These are phyloP conservation scores for Coniochaeta ligniaria DNA, from an alignment of 2,329 filamentous ascomycete genomes.

Conservation along the genomic window DNA sequence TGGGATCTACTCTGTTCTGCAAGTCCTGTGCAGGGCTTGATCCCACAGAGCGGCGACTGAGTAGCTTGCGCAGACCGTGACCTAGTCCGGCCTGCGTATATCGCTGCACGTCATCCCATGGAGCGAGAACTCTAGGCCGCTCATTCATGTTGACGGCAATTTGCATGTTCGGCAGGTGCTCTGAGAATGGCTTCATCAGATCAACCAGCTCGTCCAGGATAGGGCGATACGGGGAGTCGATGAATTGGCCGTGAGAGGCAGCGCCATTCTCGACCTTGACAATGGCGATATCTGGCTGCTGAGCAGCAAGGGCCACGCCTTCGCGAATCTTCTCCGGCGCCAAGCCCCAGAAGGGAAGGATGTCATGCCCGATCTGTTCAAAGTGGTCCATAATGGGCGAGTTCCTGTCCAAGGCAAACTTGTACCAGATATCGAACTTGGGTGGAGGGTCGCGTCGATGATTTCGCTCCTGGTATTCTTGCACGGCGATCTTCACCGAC, in stretches of 20 bases:
- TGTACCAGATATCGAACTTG: constrained; percentile 79
- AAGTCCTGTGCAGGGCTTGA: not conserved
- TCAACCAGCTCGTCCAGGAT: constrained; percentile 41
- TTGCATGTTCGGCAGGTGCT: constrained; percentile 75
- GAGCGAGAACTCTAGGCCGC: constrained; percentile 64
- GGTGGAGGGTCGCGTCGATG: constrained; percentile 67
- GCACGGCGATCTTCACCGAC: constrained; percentile 36
- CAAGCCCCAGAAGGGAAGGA: constrained; percentile 73
- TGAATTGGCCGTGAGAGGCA: constrained; percentile 33
- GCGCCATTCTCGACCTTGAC: constrained; percentile 59
- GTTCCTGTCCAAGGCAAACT: constrained; percentile 61
- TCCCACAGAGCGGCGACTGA: constrained; percentile 37
- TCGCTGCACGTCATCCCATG: constrained; percentile 52
- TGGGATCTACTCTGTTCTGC: not conserved
- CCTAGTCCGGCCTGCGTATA: constrained; percentile 19
- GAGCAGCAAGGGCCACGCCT: constrained; percentile 35
- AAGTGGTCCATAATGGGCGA: constrained; percentile 75
- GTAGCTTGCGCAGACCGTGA: constrained; percentile 32
- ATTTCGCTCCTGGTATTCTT: constrained; percentile 43
- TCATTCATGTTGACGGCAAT: constrained; percentile 77
- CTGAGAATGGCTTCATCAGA: constrained; percentile 65
- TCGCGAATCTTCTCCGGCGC: constrained; percentile 60
- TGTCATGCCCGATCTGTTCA: constrained; percentile 66
- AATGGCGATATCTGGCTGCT: constrained; percentile 34
- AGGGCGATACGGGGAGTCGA: constrained; percentile 21